Percentiles rank a stretch among this genome's conserved stretches.
These are phyloP conservation scores for Kalanchoe fedtschenkoi DNA, from an alignment of 164 flowering plant genomes.

Conservation along the genomic window DNA sequence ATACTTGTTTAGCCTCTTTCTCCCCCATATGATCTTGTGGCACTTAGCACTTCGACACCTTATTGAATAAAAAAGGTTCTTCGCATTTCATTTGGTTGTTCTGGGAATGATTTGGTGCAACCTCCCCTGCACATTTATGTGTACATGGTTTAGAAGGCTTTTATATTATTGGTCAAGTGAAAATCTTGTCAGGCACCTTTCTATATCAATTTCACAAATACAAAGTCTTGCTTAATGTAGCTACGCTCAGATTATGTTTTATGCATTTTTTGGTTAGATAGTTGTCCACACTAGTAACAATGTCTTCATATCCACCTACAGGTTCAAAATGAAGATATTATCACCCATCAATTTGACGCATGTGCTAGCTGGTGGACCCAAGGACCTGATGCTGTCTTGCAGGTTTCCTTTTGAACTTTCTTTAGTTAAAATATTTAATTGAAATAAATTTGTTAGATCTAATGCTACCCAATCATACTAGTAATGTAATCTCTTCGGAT, in stretches of 20 bases:
- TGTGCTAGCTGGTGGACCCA: conserved; percentile 99
- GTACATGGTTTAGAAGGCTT: too few species aligned
- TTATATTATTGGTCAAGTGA: too few species aligned
- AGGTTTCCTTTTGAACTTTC: conserved; percentile 42
- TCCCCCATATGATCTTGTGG: too few species aligned
- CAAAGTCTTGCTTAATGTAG: background rate
- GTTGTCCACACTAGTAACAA: background rate
- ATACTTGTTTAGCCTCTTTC: too few species aligned
- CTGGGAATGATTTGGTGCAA: too few species aligned
- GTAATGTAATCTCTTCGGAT: background rate
- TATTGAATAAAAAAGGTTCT: too few species aligned
- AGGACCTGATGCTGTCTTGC: conserved; percentile 81
- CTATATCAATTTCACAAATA: background rate
- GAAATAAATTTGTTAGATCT: background rate
- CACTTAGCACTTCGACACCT: too few species aligned
- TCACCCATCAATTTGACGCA: conserved; percentile 82
- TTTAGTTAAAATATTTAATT: background rate
- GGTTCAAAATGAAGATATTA: conserved; percentile 23
- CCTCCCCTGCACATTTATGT: too few species aligned
- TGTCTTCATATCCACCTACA: conserved; percentile 10
- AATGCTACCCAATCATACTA: background rate
- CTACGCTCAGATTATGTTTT: background rate
- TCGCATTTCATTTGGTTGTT: too few species aligned
- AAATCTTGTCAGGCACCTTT: background rate
- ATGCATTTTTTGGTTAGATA: background rate